Base-by-base conservation (phyloP, 768 basidiomycete species). In the Rhodotorula babjevae region DNA sequence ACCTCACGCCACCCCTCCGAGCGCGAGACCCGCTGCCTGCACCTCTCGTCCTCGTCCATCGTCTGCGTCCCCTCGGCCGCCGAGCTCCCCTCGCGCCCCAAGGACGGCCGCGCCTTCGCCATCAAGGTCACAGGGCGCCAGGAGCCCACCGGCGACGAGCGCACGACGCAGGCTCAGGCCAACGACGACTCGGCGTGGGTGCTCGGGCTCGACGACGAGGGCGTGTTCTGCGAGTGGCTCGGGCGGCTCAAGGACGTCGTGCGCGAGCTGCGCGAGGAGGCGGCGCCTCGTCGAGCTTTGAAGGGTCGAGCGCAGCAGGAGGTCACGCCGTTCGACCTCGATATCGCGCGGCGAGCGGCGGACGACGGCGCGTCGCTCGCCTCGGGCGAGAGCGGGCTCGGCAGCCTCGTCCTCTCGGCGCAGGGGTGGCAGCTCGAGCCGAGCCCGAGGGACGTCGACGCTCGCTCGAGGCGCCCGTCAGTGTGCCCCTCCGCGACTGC, bases 261-360 rank as follows among this genome's bases (percentile, higher is more conserved):
- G 76, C 66, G 1, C 80, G 79, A 19, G 76, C 70, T 5, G 77
- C 72, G 69, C 78, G 80, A 23, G 79, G 79, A 16, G 29, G 29
- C 21, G 11, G 50, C 6, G 19, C 27, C 2, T 12, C 23, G 11
- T 21, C 18, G 15, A 18, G 7, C n/a, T 25, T n/a, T 27, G 53
- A 7, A 5, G 29, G n/a, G 19, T 23, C 47, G 50, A 7, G 50
- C 1, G 50, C 25, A 76, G 76, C 8, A 75, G 59, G 50, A 29
- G 4, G 36, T 4, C 42, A n/a, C 27, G 16, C 53, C 29, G 25
- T 40, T 63, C 36, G 49, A 63, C 62, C 49, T 63, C 29, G 61
- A 62, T 19, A 19, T 7, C 5, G 33, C 61, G n/a, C 61, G 47
- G 47, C 46, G 18, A 1, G 16, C 29, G 11, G 47, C 49, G 29